Percentiles rank a stretch among this genome's conserved stretches.
These are phyloP conservation scores for Leccinellum rugosiceps DNA, from an alignment of 768 basidiomycete species.

Conservation along the genomic window DNA sequence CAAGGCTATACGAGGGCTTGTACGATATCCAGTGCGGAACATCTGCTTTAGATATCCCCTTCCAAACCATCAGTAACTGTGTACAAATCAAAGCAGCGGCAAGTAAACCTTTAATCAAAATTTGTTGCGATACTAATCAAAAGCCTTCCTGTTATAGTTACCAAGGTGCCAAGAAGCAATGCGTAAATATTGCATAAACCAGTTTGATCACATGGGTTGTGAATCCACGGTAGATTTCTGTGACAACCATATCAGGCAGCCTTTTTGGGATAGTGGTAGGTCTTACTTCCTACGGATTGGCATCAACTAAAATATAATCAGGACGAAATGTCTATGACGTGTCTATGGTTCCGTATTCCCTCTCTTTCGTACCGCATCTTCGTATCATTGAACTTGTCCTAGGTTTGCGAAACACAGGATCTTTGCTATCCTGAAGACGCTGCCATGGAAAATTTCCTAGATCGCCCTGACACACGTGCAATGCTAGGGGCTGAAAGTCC, in stretches of 20 bases:
- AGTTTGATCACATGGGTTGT: conserved; percentile 65
- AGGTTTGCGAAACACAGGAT: conserved; percentile 24
- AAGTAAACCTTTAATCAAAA: conserved; percentile 16
- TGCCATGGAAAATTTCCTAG: conserved; percentile 45
- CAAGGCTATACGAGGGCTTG: conserved; percentile 40
- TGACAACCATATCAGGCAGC: conserved; percentile 46
- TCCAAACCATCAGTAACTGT: conserved; percentile 39
- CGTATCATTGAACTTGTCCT: conserved; percentile 3
- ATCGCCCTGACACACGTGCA: conserved; percentile 41
- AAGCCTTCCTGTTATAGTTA: conserved; percentile 38
- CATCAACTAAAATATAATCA: conserved; percentile 7
- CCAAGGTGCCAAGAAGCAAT: conserved; percentile 64
- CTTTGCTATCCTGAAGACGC: conserved; percentile 39
- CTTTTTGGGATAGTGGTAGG: conserved; percentile 39
- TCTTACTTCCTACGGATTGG: neutral
- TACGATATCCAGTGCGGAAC: conserved; percentile 50
- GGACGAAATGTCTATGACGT: conserved; percentile 56
- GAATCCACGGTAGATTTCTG: conserved; percentile 68
- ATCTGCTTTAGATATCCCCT: conserved; percentile 50
- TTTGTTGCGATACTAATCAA: neutral
- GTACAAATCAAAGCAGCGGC: conserved; percentile 56
- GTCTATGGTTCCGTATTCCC: conserved; percentile 39
- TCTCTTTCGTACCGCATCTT: neutral
- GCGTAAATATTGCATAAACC: conserved; percentile 57
- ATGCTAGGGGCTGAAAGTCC: conserved; percentile 45